Evolutionary conservation across 768 basidiomycete genomes (phyloP), one percentile per base, ranked within the genome.

Genomic region (Mycena vulgaris): DNA sequence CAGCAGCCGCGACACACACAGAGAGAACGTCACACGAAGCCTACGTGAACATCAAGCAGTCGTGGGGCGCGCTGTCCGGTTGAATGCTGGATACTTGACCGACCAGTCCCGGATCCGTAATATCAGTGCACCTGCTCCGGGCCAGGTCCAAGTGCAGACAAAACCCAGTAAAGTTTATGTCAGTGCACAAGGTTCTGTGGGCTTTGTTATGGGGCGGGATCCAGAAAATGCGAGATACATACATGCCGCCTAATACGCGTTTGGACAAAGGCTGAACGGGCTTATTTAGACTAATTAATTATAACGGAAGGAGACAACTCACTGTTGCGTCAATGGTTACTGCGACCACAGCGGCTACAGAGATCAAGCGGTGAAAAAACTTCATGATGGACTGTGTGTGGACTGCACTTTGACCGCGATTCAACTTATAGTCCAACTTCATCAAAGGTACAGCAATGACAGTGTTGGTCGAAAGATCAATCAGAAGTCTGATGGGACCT

Each of bases 311-410:
- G 61, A 63, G 33, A 49, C 52, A 63, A 63, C 61, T 47, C 49
- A 63, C 61, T 63, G n/a, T 63, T 37, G 61, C 61, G 61, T 63
- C 48, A 39, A 30, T 40, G 35, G 61, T 27, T 63, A 63, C 61
- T 52, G 61, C 61, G 45, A 52, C 61, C 61, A 63, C 48, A 37
- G 49, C 61, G 21, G 49, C 61, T 52, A 52, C 61, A 63, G 61
- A 63, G 61, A 63, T 63, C 61, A 63, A 63, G 61, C 35, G 61
- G 48, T 63, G 61, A 49, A 63, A 63, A 63, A 52, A 51, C 61
- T 63, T 63, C 61, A 63, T 63, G 45, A 31, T 63, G 42, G 28
- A 62, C 47, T 62, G 61, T 63, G 60, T 61, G 59, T 30, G 49
- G 48, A 25, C 30, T 63, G 49, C 48, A 63, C 48, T 45, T 63